Conservation (phyloP, 2,329 filamentous ascomycete species). For the Verticillium dahliae region DNA sequence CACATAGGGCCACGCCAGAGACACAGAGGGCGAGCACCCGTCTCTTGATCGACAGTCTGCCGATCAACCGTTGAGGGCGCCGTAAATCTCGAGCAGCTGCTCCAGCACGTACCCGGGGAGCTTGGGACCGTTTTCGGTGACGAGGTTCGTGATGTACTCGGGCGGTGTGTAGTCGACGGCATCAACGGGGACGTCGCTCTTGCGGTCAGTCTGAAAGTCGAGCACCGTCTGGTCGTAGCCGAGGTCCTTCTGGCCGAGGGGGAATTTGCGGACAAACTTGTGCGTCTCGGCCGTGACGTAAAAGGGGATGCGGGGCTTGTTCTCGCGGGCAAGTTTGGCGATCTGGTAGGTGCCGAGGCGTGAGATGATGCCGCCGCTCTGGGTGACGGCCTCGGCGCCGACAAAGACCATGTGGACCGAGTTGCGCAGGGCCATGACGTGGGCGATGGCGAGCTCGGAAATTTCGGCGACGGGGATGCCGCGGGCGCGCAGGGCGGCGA, state of each 20-base stretch:
- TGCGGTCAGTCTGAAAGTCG: slow-evolving; percentile 56
- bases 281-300: slow-evolving; percentile 94
- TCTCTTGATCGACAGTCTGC: background rate
- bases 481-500: slow-evolving; percentile 61
- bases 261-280: slow-evolving; percentile 89
- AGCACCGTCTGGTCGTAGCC: slow-evolving; percentile 73
- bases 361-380: slow-evolving; percentile 89
- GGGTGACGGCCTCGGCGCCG: slow-evolving; percentile 79
- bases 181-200: slow-evolving; percentile 39
- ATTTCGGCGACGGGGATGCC: slow-evolving; percentile 71
- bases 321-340: slow-evolving; percentile 65
- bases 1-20: too few relatives aligned
- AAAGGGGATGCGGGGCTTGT: slow-evolving; percentile 58
- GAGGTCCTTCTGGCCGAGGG: slow-evolving; percentile 73
- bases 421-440: slow-evolving; percentile 52
- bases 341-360: slow-evolving; percentile 83
- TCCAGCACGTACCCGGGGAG: slow-evolving; percentile 65
- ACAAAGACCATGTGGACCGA: slow-evolving; percentile 61
- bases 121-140: slow-evolving; percentile 69
- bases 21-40: background rate
- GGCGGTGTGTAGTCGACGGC: slow-evolving; percentile 71
- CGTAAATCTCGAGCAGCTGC: slow-evolving; percentile 60
- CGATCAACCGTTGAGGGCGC: slow-evolving; percentile 30
- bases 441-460: slow-evolving; percentile 61
- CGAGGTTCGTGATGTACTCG: slow-evolving; percentile 62